Base-by-base conservation (phyloP, 192 early-diverging fungal genomes). In the Funneliformis mosseae region DNA sequence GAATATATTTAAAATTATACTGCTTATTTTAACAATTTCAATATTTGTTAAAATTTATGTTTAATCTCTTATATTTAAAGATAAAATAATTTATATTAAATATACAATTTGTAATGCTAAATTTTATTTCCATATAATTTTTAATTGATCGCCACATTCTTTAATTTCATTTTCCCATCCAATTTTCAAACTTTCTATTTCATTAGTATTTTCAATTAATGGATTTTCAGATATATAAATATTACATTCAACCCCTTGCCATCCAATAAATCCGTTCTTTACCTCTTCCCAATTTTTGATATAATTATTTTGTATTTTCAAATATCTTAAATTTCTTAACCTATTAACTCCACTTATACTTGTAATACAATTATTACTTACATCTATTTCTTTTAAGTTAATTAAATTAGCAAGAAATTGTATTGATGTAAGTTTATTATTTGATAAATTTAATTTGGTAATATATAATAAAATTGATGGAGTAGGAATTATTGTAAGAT, bases 401-500 rank as follows among this genome's bases (percentile, higher is more conserved):
- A 72, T 72, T 9, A 72, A 41, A 72, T 72, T 72, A 23, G 70
- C 28, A 41, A 72, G 70, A 72, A 72, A 72, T 6, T 9, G 10
- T 18, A 42, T 72, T 16, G 70, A 72, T 8, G 21, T 72, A 43
- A 72, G 42, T 5, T 72, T 72, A 23, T 72, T 72, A 45, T 72
- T 8, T 45, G 70, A 72, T 45, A 72, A 45, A 21, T 72, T 42
- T 18, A 72, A 45, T 43, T 42, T 45, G 16, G 14, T 21, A 43
- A 72, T 39, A 23, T 39, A 21, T 42, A 72, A 45, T 12, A 72
- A 41, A 72, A 72, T 72, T n/a, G 70, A 72, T n/a, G 70, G 70
- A 8, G 70, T 72, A 12, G 70, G 70, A 72, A 72, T 72, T n/a
- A 72, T 10, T 8, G 70, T 72, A 8, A 72, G 42, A 6, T 45